Conservation (phyloP, 371 early-diverging fungal genomes). For the Dichotomocladium elegans region DNA sequence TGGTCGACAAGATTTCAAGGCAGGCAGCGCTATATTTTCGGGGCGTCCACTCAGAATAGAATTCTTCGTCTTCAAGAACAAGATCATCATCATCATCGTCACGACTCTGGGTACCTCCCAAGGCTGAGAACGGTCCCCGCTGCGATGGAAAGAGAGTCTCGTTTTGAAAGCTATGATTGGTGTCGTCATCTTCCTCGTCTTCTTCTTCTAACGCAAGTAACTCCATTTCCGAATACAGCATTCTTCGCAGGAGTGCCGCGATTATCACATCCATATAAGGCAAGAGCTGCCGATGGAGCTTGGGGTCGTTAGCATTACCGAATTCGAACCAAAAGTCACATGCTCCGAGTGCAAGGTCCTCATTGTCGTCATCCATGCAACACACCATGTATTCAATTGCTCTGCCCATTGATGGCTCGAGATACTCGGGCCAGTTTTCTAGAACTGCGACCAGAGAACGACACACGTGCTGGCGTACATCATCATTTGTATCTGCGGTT, state of each 20-base stretch:
- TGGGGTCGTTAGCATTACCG: conserved; percentile 64
- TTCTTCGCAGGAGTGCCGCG: conserved; percentile 80
- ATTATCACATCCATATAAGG: conserved; percentile 74
- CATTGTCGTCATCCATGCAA: conserved; percentile 74
- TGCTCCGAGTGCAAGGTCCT: conserved; percentile 85
- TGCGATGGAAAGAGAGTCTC: conserved; percentile 84
- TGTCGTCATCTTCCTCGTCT: conserved; percentile 69
- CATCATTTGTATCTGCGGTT: conserved; percentile 62
- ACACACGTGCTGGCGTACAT: conserved; percentile 86
- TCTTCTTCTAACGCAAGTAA: conserved; percentile 66
- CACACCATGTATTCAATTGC: conserved; percentile 89
- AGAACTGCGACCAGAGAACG: conserved; percentile 83
- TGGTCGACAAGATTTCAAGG: conserved; percentile 80
- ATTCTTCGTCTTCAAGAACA: conserved; percentile 86
- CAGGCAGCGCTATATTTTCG: conserved; percentile 95
- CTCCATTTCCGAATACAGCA: conserved; percentile 92
- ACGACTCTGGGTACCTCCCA: conserved; percentile 4
- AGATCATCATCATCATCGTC: conserved; percentile 75
- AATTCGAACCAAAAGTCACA: conserved; percentile 96
- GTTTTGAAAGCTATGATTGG: conserved; percentile 71
- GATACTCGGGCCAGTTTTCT: conserved; percentile 74
- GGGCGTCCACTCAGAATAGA: conserved; percentile 89
- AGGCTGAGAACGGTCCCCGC: conserved; percentile 17
- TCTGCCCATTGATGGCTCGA: conserved; percentile 71
- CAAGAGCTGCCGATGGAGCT: conserved; percentile 63